Percentiles rank a stretch among this genome's conserved stretches.
Conservation (phyloP, 352 stramenopile species). For the Phytophthora pluvialis region DNA sequence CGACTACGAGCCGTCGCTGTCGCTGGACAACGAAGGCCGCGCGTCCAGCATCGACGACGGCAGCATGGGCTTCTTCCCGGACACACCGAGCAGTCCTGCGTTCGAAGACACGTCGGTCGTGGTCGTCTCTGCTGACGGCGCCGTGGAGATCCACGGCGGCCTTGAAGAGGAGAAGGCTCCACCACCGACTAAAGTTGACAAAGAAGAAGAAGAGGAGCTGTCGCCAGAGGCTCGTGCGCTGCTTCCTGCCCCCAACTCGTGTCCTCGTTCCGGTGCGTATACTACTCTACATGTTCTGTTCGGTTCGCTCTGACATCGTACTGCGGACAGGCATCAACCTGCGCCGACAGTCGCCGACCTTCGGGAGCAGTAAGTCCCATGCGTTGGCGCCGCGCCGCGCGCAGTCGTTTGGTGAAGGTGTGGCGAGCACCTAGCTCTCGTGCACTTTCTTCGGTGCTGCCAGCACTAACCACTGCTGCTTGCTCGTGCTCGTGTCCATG, state of each 20-base stretch:
- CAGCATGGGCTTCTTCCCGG: conserved; percentile 18
- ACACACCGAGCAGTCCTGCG: conserved; percentile 15
- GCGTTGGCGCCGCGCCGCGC: conserved; percentile 18
- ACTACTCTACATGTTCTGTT: background rate
- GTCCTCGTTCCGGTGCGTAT: conserved; percentile 35
- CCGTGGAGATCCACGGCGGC: conserved; percentile 24
- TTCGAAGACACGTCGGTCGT: conserved; percentile 33
- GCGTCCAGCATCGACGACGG: conserved; percentile 28
- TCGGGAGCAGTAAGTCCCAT: conserved; percentile 29
- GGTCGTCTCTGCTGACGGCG: conserved; percentile 29
- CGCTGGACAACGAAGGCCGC: conserved; percentile 33
- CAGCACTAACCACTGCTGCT: conserved; percentile 3
- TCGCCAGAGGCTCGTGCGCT: conserved; percentile 28
- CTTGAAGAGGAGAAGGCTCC: conserved; percentile 10
- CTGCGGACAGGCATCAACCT: conserved; percentile 33
- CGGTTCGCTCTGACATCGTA: background rate
- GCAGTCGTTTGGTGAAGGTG: conserved; percentile 36
- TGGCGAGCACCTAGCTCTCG: background rate
- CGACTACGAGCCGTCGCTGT: conserved; percentile 45
- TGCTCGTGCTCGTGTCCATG: background rate
- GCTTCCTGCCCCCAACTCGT: conserved; percentile 40
- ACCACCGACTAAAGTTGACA: background rate
- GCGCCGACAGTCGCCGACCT: conserved; percentile 35
- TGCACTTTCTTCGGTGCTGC: conserved; percentile 4
- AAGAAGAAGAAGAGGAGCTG: conserved; percentile 14